Base-by-base conservation (phyloP, 805 yeast species). In the Candida nanaspora region DNA sequence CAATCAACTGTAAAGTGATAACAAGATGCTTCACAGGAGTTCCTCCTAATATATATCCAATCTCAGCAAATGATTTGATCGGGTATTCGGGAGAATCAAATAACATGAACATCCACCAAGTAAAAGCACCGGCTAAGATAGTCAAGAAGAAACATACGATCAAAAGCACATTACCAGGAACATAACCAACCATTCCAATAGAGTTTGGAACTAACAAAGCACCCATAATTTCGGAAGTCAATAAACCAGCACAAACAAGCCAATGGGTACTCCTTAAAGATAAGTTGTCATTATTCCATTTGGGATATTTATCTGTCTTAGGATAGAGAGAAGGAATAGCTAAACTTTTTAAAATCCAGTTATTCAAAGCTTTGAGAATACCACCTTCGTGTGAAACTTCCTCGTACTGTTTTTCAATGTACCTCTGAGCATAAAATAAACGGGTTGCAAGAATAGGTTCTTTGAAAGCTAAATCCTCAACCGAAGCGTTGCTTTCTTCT, bases 31-130 rank as follows among this genome's bases (percentile, higher is more conserved):
- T 57, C 35, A 56, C 54, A 21, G 48, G 41, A 19, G 46, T 47
- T 6, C 71, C 72, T 46, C 63, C 61, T 18, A 64, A 41, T 35
- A 72, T 61, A 16, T 62, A 60, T 4, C 63, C 69, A 23, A 68
- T 46, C 38, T 69, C 74, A 28, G 71, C 65, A 56, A 61, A 66
- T 4, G 66, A 61, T 33, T 61, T 57, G 38, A 70, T 43, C 7
- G 75, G 75, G 49, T 62, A 70, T 44, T 66, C 65, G 40, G 55
- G 55, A 13, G 72, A 66, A 51, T 68, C 72, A 16, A 69, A 53
- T 19, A 52, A 55, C 50, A 67, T 40, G 50, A 55, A 70, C 41
- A 56, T 49, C 35, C 51, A 46, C 64, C 67, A 63, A 16, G 68
- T 53, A 26, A 69, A 45, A 45, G 51, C 56, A 25, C 74, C 76